Conservation (phyloP, 2,329 filamentous ascomycete species). For the Calonectria crousiana region DNA sequence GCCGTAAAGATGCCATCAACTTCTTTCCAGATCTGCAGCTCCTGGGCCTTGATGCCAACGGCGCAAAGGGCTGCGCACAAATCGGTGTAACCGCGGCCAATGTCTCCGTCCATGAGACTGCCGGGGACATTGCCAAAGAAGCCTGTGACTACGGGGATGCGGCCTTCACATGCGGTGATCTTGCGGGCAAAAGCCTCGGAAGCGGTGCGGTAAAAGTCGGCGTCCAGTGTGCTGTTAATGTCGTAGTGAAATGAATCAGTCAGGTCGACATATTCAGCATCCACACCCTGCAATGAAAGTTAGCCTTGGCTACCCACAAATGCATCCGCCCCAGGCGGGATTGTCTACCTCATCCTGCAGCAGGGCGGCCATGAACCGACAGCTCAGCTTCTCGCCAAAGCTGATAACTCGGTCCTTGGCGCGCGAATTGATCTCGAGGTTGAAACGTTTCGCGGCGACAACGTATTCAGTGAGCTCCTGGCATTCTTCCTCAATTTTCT, state of each 20-base stretch:
- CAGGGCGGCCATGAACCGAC: conserved; percentile 88
- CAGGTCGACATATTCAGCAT: conserved; percentile 91
- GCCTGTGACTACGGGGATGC: conserved; percentile 86
- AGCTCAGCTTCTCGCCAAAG: conserved; percentile 96
- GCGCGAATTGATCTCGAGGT: conserved; percentile 81
- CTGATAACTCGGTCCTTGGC: conserved; percentile 91
- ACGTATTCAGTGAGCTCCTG: conserved; percentile 82
- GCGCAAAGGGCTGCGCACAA: conserved; percentile 93
- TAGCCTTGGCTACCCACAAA: conserved; percentile 41
- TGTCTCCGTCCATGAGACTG: conserved; percentile 86
- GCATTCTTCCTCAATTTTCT: conserved; percentile 83
- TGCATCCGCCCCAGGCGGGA: background rate
- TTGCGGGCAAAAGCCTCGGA: conserved; percentile 72
- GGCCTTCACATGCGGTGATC: conserved; percentile 73
- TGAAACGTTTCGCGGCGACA: conserved; percentile 72
- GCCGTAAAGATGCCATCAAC: conserved; percentile 92
- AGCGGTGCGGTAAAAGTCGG: conserved; percentile 77
- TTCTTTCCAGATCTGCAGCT: conserved; percentile 99
- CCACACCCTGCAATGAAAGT: conserved; percentile 68
- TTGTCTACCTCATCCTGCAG: conserved; percentile 75
- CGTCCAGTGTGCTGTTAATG: conserved; percentile 69
- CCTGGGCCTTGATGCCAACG: conserved; percentile 86
- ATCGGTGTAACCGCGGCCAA: conserved; percentile 96
- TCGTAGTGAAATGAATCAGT: conserved; percentile 83
- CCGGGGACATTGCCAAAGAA: conserved; percentile 96